Evolutionary conservation across 2,329 filamentous ascomycete species (phyloP), one percentile per base, ranked within the genome.

Genomic region (Fusarium sp.): DNA sequence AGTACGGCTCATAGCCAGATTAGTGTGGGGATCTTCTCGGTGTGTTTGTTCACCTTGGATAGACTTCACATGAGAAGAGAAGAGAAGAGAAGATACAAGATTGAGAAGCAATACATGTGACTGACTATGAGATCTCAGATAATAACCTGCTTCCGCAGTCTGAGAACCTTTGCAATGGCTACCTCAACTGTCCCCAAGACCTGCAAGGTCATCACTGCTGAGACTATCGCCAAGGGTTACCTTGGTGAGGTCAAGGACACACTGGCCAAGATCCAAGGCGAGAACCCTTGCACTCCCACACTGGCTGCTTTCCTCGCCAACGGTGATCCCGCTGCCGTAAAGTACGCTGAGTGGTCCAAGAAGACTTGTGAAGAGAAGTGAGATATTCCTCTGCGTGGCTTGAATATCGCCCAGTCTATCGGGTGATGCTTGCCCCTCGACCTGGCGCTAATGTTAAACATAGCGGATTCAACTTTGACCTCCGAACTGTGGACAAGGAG

Each of bases 281-380:
- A 82, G 38, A 81, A 81, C 68, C 83, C 83, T 66, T 77, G 80
- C 46, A 86, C 91, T 80, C 95, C 96, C 38, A 91, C 93, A 70
- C 88, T 99, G 60, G 93, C 96, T 49, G 96, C 96, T 67, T 97
- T 98, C 83, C 87, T 99, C 64, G 95, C 96, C 75, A 98, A 97
- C 83, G 89, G 89, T 74, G 96, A 99, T 83, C 94, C 95, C 35
- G 94, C 95, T 43, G 96, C 96, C 37, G 87, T 93, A 77, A 94
- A 97, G 86, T 98, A 99, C 81, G 96, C 96, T 61, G 94, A 98
- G 83, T 98, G 94, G 94, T 98, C 96, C 44, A 94, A 94, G 83
- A 98, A 97, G 88, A 98, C 96, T 8, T 97, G 94, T 83, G 89
- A 92, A 83, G 96, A 98, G 82, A 97, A 98, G 95, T 98, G 87